Evolutionary conservation across 2,329 filamentous ascomycete species (phyloP).

Genomic region (Colletotrichum sp.): DNA sequence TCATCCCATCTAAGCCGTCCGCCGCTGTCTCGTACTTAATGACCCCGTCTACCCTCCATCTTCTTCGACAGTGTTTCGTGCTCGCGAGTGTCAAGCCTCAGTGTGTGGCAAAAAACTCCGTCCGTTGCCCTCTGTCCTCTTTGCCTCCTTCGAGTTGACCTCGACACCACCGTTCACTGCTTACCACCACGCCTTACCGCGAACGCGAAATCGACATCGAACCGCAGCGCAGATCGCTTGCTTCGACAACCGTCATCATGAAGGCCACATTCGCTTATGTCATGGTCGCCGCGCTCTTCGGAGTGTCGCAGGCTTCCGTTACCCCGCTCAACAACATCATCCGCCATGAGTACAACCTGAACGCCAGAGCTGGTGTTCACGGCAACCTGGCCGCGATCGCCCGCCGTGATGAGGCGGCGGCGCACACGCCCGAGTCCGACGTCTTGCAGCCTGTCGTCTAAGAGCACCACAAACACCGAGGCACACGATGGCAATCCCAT

Average conservation of each 20-base stretch:
- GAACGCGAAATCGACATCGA: background rate
- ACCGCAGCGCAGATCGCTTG: background rate
- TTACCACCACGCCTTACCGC: background rate
- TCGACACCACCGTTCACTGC: background rate
- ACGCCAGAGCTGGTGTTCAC: conserved; percentile 15
- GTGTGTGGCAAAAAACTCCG: background rate
- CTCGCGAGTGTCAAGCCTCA: background rate
- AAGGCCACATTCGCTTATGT: conserved; percentile 9
- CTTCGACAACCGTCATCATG: background rate
- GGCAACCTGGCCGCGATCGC: background rate
- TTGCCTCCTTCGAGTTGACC: background rate
- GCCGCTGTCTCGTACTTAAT: background rate
- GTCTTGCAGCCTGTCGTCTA: background rate
- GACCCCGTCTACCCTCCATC: background rate
- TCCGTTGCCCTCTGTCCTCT: background rate
- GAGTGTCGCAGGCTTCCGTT: conserved; percentile 8
- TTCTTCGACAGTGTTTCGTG: background rate
- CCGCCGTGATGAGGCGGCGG: background rate
- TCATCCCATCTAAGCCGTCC: background rate
- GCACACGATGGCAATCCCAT: background rate
- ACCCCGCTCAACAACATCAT: conserved; percentile 20
- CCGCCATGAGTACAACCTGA: conserved; percentile 19
- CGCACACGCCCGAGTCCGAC: background rate
- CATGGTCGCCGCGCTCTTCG: conserved; percentile 7
- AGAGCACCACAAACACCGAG: background rate